A percentile compares a stretch with the other conserved stretches of the same genome.
phyloP scores from a whole-genome alignment of 805 yeast species.

The Metschnikowia continentalis region DNA sequence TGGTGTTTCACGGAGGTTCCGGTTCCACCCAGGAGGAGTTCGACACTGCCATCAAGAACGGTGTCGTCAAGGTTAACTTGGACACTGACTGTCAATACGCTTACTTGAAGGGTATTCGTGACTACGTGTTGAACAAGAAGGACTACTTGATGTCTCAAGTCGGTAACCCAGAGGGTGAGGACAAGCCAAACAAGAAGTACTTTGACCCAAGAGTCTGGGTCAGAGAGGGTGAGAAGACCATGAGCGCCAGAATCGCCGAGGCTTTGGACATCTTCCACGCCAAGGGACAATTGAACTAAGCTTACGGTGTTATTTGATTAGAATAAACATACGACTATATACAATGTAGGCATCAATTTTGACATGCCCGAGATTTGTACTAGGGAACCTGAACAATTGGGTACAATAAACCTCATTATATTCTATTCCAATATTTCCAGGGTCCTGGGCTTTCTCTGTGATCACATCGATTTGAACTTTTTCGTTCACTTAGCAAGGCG shows the following conservation, averaged over 20 bases:
- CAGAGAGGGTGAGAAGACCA: conserved; percentile 99
- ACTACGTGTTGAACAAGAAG: conserved; percentile 92
- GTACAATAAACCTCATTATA: too few relatives aligned
- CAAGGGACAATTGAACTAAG: conserved; percentile 44
- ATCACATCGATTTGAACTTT: too few relatives aligned
- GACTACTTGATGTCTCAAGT: conserved; percentile 86
- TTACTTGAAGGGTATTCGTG: conserved; percentile 94
- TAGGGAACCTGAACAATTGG: too few relatives aligned
- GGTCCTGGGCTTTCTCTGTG: too few relatives aligned
- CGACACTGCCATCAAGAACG: conserved; percentile 83
- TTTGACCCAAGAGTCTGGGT: conserved; percentile 99
- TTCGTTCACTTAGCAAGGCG: background rate
- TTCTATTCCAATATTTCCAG: too few relatives aligned
- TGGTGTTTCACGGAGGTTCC: conserved; percentile 99
- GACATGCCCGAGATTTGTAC: too few relatives aligned
- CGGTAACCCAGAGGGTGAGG: conserved; percentile 99
- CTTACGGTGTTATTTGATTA: background rate
- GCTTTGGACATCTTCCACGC: conserved; percentile 88
- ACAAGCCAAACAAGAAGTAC: conserved; percentile 99
- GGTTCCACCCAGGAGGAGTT: conserved; percentile 93
- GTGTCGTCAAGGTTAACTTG: conserved; percentile 98
- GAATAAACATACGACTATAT: background rate
- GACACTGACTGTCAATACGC: conserved; percentile 99
- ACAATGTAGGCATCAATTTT: background rate
- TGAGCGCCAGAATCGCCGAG: conserved; percentile 78